A percentile compares a stretch with the other conserved stretches of the same genome.
Conservation (phyloP, 2,329 filamentous ascomycete species). For the Trichoderma koningiopsis region DNA sequence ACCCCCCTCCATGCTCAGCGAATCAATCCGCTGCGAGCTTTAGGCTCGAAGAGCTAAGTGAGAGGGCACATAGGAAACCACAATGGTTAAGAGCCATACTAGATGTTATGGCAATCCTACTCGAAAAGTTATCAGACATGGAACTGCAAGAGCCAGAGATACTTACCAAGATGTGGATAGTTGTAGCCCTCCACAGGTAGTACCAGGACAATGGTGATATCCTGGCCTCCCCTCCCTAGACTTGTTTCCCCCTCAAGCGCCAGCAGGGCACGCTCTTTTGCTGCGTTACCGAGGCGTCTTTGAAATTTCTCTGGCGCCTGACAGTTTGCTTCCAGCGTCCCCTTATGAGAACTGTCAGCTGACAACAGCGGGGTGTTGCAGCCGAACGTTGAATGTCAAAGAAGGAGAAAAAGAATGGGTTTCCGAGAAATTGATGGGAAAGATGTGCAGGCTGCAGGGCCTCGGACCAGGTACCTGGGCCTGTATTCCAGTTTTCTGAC, state of each 20-base stretch:
- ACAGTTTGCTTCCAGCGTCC: neutral
- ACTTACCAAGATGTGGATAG: neutral
- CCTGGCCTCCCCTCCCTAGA: neutral
- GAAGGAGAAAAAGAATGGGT: neutral
- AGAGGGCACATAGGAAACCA: neutral
- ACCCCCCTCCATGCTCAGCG: neutral
- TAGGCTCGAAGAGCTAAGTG: neutral
- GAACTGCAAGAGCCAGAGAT: neutral
- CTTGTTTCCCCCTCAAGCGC: too few species aligned
- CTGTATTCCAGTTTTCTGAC: neutral
- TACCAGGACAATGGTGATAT: neutral
- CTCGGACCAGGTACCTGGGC: conserved; percentile 20
- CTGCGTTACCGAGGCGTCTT: neutral
- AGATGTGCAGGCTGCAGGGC: neutral
- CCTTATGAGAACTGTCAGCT: neutral
- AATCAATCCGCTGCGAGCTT: neutral
- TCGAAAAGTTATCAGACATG: neutral
- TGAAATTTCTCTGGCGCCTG: neutral
- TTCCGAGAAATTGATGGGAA: neutral
- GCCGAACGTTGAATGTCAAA: neutral
- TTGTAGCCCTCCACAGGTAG: neutral
- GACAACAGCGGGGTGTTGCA: neutral
- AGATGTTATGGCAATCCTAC: neutral
- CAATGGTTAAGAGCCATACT: neutral
- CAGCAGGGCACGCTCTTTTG: neutral